phyloP scores from a whole-genome alignment of 129 eudicot genomes.

The Tagetes erecta region DNA sequence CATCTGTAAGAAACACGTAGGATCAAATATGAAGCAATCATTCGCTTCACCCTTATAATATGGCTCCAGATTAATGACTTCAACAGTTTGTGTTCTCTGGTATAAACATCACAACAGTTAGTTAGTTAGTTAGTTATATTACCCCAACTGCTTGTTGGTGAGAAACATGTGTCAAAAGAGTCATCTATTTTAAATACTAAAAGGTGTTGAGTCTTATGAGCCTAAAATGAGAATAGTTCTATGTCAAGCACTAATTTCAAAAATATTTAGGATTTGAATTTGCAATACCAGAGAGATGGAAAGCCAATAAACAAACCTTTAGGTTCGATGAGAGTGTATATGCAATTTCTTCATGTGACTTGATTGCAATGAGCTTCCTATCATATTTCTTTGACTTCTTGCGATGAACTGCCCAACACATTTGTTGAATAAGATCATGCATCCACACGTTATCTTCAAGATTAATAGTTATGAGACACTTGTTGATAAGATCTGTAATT shows the following conservation, averaged over 20 bases:
- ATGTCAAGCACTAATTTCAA: neutral
- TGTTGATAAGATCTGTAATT: neutral
- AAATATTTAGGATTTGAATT: neutral
- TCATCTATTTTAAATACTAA: neutral
- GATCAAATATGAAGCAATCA: neutral
- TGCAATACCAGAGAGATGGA: too few species aligned
- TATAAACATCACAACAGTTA: conserved; percentile 4
- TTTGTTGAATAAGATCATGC: conserved; percentile 4
- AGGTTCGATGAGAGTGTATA: neutral
- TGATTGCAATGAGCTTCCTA: conserved; percentile 13
- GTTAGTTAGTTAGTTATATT: neutral
- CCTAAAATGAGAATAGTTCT: neutral
- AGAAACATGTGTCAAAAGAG: neutral
- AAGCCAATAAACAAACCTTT: conserved; percentile 2
- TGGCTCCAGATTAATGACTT: conserved; percentile 25
- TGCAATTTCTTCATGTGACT: neutral
- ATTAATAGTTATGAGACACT: conserved; percentile 9
- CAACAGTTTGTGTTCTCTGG: conserved; percentile 10
- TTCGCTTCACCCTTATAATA: conserved; percentile 6
- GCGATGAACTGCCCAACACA: neutral
- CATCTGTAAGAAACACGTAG: conserved; percentile 21
- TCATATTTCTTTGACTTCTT: neutral
- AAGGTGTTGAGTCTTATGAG: neutral
- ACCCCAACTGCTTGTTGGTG: neutral
- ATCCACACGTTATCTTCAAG: neutral